phyloP scores from a whole-genome alignment of 495 filamentous ascomycete genomes.

The Hamigera avellanea region DNA sequence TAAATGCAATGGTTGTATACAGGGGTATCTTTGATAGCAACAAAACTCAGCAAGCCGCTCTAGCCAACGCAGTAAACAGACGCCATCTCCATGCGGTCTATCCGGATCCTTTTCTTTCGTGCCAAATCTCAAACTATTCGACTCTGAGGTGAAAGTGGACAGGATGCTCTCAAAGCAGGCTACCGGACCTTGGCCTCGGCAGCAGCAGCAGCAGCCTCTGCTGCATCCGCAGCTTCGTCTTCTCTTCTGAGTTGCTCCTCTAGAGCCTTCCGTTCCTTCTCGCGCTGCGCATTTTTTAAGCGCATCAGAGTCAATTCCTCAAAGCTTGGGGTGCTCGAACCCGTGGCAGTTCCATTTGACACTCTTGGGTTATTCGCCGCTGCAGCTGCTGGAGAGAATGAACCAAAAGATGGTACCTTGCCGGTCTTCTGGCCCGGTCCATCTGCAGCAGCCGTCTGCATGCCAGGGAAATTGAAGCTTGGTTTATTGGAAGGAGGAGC shows the following conservation, averaged over 20 bases:
- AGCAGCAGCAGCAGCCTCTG: constrained; percentile 17
- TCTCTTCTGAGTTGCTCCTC: constrained; percentile 43
- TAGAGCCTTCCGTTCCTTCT: constrained; percentile 41
- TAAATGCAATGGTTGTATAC: no score
- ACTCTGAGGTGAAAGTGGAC: constrained; percentile 7
- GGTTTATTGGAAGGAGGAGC: constrained; percentile 15
- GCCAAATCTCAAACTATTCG: constrained; percentile 1
- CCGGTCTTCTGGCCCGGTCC: constrained; percentile 16
- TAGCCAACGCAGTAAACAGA: background rate
- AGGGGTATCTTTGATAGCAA: constrained; percentile 13
- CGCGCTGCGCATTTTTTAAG: constrained; percentile 44
- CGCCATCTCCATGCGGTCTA: no score
- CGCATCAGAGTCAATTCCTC: constrained; percentile 51
- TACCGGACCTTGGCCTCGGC: background rate
- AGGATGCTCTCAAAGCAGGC: background rate
- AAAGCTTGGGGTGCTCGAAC: constrained; percentile 33
- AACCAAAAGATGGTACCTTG: constrained; percentile 39
- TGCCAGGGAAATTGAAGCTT: constrained; percentile 25
- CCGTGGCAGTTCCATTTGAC: constrained; percentile 17
- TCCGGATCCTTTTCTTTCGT: background rate
- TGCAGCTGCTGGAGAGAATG: constrained; percentile 29
- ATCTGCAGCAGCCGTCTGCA: constrained; percentile 13
- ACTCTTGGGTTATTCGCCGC: constrained; percentile 16
- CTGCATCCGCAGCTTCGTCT: constrained; percentile 39
- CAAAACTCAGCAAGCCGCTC: background rate